phyloP scores from a whole-genome alignment of 2,329 filamentous ascomycete genomes.

The Aspergillus ustus region DNA sequence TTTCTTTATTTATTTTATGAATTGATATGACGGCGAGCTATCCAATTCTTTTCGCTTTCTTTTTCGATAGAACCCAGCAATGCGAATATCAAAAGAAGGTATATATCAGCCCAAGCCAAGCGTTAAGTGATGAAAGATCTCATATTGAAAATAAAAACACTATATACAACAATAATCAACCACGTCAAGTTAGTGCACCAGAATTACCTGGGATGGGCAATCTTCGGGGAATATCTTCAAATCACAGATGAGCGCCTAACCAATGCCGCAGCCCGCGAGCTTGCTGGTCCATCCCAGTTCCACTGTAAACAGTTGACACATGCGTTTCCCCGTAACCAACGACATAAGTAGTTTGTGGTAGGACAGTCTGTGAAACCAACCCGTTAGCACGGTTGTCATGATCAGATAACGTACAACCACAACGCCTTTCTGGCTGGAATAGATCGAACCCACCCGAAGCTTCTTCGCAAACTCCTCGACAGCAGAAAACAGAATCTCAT shows the following conservation, averaged over 20 bases:
- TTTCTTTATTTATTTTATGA: slow-evolving; percentile 25
- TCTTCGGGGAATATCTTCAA: background rate
- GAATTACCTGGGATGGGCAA: background rate
- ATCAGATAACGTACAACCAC: background rate
- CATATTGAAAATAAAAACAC: background rate
- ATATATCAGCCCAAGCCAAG: background rate
- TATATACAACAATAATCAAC: background rate
- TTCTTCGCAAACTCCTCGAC: slow-evolving; percentile 39
- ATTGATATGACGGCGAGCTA: slow-evolving; percentile 26
- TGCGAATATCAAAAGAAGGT: background rate
- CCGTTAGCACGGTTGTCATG: background rate
- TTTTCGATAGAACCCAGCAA: background rate
- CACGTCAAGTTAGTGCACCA: background rate
- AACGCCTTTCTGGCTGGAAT: background rate
- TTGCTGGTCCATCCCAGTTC: slow-evolving; percentile 28
- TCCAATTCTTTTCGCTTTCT: slow-evolving; percentile 12
- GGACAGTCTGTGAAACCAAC: slow-evolving; percentile 29
- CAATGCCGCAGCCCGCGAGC: slow-evolving; percentile 34
- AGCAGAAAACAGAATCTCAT: slow-evolving; percentile 56
- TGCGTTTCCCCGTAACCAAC: slow-evolving; percentile 37
- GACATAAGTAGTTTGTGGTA: slow-evolving; percentile 33
- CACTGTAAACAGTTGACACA: slow-evolving; percentile 34
- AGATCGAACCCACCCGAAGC: slow-evolving; percentile 31
- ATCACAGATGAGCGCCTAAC: slow-evolving; percentile 33
- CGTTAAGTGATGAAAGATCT: background rate